Evolutionary conservation across 495 filamentous ascomycete species (phyloP), one percentile per base, ranked within the genome.

Genomic region (Lepidopterella palustris): DNA sequence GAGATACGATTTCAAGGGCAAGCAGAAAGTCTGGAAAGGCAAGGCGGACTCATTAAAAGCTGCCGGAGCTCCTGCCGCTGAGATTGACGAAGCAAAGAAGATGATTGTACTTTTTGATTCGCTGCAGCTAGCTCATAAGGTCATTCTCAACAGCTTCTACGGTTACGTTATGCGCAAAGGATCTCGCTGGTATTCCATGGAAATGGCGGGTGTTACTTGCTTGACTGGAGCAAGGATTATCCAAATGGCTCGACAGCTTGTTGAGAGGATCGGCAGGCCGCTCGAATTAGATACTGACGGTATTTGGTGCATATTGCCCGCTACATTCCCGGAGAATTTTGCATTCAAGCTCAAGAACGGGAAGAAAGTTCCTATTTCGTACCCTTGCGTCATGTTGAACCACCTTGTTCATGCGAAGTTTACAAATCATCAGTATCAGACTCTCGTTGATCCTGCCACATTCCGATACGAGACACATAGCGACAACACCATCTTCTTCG

Each of bases 101-200:
- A 97, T 99, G 93, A 91, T 96, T 54, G 76, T 97, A 45, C 78
- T 99, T 3, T 99, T 90, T 69, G 93, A 99, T 70, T 99, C 93
- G 0, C 73, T 99, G 53, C 93, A 99, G 71, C 78, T 99, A 69
- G 93, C 93, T 0, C 93, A 98, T 75, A 99, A 99, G 69, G 92
- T 97, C 76, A 99, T 99, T 78, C 73, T 99, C 53, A 99, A 99
- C 79, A 93, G 88, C 68, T 99, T 99, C 77, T 99, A 99, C 66
- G 93, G 93, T 54, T 99, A 99, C 70, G 93, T 97, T 62, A 99
- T 99, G 93, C 80, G 93, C 73, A 99, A 99, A 72, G 93, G 93
- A 4, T 97, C 92, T 40, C 81, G 93, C 51, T 99, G 93, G 93
- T 99, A 97, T 70, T 97, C 95, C 35, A 88, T 99, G 89, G 93